Evolutionary conservation across 176 grass and related monocot species (phyloP).

Genomic region (Oryza punctata): DNA sequence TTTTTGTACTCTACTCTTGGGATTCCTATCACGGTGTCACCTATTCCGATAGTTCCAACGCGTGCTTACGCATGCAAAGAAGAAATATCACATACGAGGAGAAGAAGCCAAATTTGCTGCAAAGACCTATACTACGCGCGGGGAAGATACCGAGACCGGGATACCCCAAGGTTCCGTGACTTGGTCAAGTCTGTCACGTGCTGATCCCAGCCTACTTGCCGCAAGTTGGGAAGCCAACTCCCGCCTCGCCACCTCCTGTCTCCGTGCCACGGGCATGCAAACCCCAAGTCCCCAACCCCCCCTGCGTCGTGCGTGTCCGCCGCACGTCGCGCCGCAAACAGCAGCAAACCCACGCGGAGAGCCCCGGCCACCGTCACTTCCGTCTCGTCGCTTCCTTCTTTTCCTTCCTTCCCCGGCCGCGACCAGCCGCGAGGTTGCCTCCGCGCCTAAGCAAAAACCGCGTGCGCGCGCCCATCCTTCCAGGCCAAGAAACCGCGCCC

Average conservation of each 20-base stretch:
- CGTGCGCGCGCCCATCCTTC: conserved; percentile 21
- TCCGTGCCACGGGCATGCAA: neutral
- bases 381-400: no score
- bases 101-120: neutral
- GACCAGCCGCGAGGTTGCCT: conserved; percentile 1
- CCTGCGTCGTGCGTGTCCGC: neutral
- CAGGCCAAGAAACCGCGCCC: conserved; percentile 33
- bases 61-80: neutral
- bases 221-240: neutral
- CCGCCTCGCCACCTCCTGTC: neutral
- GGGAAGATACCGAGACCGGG: neutral
- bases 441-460: conserved; percentile 18
- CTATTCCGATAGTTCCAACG: neutral
- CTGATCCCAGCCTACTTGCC: neutral
- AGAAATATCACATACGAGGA: neutral
- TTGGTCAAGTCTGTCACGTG: neutral
- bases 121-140: neutral
- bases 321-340: neutral
- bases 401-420: neutral
- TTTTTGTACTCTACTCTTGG: no score
- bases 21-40: no score
- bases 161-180: neutral
- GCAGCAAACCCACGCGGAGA: neutral
- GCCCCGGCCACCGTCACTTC: no score
- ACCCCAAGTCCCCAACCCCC: no score